Evolutionary conservation across 768 basidiomycete species (phyloP), one percentile per base, ranked within the genome.

Genomic region (Tubosaeta sp.): DNA sequence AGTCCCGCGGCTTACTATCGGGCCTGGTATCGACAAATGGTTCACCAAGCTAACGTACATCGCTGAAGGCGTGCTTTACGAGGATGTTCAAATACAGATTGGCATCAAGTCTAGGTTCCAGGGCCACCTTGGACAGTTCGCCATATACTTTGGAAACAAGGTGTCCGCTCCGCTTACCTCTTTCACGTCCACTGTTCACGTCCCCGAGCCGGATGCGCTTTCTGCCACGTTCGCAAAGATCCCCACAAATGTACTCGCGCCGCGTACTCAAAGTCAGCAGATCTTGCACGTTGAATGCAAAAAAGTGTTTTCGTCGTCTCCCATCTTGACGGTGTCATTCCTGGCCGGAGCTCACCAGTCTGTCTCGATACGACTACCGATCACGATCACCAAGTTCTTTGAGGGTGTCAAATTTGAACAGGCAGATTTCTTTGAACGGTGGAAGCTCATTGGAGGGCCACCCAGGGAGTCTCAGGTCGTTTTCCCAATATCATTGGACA

Each of bases 31-130:
- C 36, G 90, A 94, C 53, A 86, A 84, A 57, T 94, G 91, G 93
- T 89, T 86, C 64, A 85, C 89, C 56, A 89, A 90, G 58, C 77
- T 98, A 27, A 84, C 79, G 1, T 92, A 84, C 68, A 76, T 71
- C 25, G 66, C 78, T 14, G 96, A 98, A 54, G 96, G 96, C 40
- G 83, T 98, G 30, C 77, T 99, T 12, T 98, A 90, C 69, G 96
- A 99, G 69, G 95, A 98, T 59, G 81, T 90, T 9, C 91, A 95
- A 69, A 81, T 99, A 39, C 95, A 98, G 66, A 82, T 99, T 46
- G 96, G 96, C 30, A 70, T 98, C 73, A 99, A 98, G 73, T 93
- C 94, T 27, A 87, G 94, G 62, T 99, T 90, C 68, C 95, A 98
- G 67, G 89, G 90, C 14, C 89, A 95, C 61, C 80, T 94, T 34